phyloP scores from a whole-genome alignment of 345 rosid species.

The Moringa oleifera region DNA sequence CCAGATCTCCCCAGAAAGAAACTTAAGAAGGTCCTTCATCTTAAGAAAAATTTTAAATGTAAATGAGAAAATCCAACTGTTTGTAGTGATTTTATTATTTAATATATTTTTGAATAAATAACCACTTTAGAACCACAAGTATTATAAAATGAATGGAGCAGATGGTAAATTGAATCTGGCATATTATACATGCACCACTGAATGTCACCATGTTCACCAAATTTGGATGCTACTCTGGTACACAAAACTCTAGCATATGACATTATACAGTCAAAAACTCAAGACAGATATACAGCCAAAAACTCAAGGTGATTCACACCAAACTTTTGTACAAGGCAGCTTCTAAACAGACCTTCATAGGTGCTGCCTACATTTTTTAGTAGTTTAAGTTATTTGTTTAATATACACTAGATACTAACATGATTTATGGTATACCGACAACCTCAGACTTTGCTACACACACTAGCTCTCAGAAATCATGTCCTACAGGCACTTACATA shows the following conservation, averaged over 20 bases:
- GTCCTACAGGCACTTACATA: background rate
- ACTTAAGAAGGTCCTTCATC: too few species aligned
- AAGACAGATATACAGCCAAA: conserved; percentile 2
- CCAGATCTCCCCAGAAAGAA: too few species aligned
- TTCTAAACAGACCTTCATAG: conserved; percentile 8
- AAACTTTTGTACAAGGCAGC: conserved; percentile 32
- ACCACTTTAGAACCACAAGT: too few species aligned
- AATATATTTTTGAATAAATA: too few species aligned
- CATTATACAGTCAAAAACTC: background rate
- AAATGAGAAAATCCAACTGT: too few species aligned
- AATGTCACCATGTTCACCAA: too few species aligned
- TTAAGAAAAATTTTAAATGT: too few species aligned
- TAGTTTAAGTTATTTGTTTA: background rate
- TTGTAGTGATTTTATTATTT: too few species aligned
- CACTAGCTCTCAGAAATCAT: background rate
- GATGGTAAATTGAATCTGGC: too few species aligned
- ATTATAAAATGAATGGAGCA: too few species aligned
- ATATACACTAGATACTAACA: conserved; percentile 10
- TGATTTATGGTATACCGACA: background rate
- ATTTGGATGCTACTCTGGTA: background rate
- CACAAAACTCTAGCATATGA: background rate
- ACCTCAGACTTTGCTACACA: conserved; percentile 2
- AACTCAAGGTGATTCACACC: conserved; percentile 14
- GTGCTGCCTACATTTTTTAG: background rate
- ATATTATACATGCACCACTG: too few species aligned